A percentile compares a stretch with the other conserved stretches of the same genome.
Conservation (phyloP, 2,329 filamentous ascomycete species). For the Elsinoe ampelina region DNA sequence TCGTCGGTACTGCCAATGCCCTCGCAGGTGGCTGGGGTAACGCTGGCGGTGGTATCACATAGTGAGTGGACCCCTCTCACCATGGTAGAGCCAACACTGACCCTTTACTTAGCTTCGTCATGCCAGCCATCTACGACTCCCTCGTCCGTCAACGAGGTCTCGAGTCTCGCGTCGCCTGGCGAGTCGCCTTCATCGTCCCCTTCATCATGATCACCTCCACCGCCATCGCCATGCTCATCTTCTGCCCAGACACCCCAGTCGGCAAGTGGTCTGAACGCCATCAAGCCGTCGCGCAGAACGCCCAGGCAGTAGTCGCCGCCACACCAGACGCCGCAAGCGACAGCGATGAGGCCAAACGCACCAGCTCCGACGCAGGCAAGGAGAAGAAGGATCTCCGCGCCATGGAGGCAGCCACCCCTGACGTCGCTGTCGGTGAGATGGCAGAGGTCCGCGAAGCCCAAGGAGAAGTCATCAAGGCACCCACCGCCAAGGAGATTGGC, state of each 20-base stretch:
- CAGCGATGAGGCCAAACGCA: slow-evolving; percentile 20
- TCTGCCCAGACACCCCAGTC: slow-evolving; percentile 69
- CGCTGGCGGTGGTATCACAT: slow-evolving; percentile 74
- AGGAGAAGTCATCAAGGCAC: slow-evolving; percentile 51
- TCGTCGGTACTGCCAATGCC: slow-evolving; percentile 76
- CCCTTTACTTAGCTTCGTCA: slow-evolving; percentile 13
- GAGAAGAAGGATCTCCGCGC: slow-evolving; percentile 18
- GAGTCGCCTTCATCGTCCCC: slow-evolving; percentile 70
- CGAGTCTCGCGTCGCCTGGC: slow-evolving; percentile 60
- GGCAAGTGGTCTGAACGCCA: slow-evolving; percentile 68
- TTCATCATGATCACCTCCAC: slow-evolving; percentile 62
- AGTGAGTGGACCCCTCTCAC: slow-evolving; percentile 61
- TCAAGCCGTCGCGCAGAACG: slow-evolving; percentile 36
- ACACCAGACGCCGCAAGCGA: slow-evolving; percentile 34
- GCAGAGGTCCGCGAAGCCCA: slow-evolving; percentile 46
- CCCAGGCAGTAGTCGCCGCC: slow-evolving; percentile 40
- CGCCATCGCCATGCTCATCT: slow-evolving; percentile 55
- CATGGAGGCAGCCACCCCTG: slow-evolving; percentile 1
- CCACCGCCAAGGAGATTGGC: slow-evolving; percentile 48
- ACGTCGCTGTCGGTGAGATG: slow-evolving; percentile 21
- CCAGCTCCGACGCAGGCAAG: slow-evolving; percentile 28
- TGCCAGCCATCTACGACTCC: slow-evolving; percentile 67
- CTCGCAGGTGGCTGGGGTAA: slow-evolving; percentile 75
- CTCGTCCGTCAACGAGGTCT: slow-evolving; percentile 51
- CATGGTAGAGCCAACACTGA: slow-evolving; percentile 1